Evolutionary conservation across 1,284 basidiomycete species (phyloP), one percentile per base, ranked within the genome.

Genomic region (Sporisorium reilianum): DNA sequence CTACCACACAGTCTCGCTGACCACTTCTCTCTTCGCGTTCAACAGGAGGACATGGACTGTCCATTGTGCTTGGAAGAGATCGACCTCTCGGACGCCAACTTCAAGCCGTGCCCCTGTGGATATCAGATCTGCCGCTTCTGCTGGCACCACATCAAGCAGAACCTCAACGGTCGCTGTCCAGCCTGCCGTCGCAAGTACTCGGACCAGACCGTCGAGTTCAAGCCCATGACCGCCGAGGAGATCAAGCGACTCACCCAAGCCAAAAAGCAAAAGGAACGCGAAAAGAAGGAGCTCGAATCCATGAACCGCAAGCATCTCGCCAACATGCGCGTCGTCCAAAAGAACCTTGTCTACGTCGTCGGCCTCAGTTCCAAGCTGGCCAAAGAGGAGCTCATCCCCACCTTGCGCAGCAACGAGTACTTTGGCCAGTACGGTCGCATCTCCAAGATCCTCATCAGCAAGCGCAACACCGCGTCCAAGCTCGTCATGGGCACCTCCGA

Each of bases 61-160:
- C 94, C 97, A 50, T 90, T 99, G 72, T 99, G 97, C 87, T 90
- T 98, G 62, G 97, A 99, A 85, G 95, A 97, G 87, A 95, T 99
- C 90, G 97, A 99, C 87, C 90, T 99, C 74, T 95, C 95, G 44
- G 97, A 99, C 89, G 90, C 97, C 85, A 97, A 97, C 88, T 99
- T 99, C 88, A 97, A 96, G 88, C 97, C 97, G 20, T 99, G 97
- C 86, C 91, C 95, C 59, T 99, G 97, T 87, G 97, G 97, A 77
- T 97, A 99, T 87, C 95, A 97, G 95, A 95, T 99, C 80, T 99
- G 97, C 86, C 93, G 95, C 67, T 99, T 99, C 87, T 99, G 97
- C 86, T 99, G 95, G 91, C 94, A 98, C 87, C 95, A 98, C 87
- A 96, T 97, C 89, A 92, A 93, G 88, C 90, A 94, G 87, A 93